Conservation (phyloP, 192 early-diverging fungal species). For the Coemansia sp. region DNA sequence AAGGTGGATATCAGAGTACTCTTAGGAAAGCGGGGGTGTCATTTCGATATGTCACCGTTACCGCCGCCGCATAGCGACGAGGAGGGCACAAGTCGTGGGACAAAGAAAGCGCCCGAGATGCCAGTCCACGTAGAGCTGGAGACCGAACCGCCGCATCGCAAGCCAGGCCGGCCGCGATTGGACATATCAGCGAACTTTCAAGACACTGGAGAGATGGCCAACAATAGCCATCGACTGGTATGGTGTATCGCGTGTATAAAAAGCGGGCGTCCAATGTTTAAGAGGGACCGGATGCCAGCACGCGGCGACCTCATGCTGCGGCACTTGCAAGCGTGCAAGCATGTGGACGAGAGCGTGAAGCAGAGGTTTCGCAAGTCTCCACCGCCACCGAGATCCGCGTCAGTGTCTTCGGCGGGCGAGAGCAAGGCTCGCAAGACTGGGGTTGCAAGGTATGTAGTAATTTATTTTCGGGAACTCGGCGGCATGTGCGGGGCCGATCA, state of each 20-base stretch:
- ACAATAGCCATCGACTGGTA: slow-evolving; percentile 58
- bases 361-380: slow-evolving; percentile 33
- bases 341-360: slow-evolving; percentile 43
- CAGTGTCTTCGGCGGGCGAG: slow-evolving; percentile 49
- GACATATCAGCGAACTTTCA: slow-evolving; percentile 57
- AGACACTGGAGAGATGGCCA: slow-evolving; percentile 59
- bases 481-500: slow-evolving; percentile 2
- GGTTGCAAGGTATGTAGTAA: slow-evolving; percentile 48
- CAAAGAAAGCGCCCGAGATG: background rate
- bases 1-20: slow-evolving; percentile 55
- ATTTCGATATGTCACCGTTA: background rate
- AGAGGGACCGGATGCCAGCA: slow-evolving; percentile 48
- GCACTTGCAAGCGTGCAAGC: slow-evolving; percentile 47
- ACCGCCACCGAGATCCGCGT: slow-evolving; percentile 44
- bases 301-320: slow-evolving; percentile 57
- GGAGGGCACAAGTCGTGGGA: background rate
- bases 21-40: slow-evolving; percentile 11
- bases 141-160: slow-evolving; percentile 53
- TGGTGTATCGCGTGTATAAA: slow-evolving; percentile 58
- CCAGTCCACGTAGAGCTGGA: slow-evolving; percentile 35
- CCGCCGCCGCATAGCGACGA: slow-evolving; percentile 7
- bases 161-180: slow-evolving; percentile 55
- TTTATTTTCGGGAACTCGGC: background rate
- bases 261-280: slow-evolving; percentile 47
- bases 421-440: slow-evolving; percentile 31